Percentiles rank a stretch among this genome's conserved stretches.
Evolutionary conservation across 352 stramenopile genomes (phyloP).

Genomic region (Globisporangium sylvaticum): DNA sequence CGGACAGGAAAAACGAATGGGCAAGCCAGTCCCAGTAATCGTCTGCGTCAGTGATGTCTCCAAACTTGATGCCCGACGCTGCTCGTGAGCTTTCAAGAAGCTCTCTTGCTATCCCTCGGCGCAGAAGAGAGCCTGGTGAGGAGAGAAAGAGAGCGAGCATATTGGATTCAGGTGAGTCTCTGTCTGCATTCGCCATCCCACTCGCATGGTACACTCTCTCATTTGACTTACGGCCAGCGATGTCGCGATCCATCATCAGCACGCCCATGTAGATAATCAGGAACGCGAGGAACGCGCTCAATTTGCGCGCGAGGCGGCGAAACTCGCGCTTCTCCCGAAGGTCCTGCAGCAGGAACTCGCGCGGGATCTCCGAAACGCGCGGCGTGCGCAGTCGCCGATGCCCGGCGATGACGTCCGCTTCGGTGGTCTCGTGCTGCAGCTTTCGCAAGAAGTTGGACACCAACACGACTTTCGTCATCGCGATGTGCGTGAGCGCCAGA

Average conservation of each 20-base stretch:
- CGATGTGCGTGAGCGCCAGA: background rate
- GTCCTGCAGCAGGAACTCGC: constrained; percentile 51
- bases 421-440: background rate
- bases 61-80: constrained; percentile 36
- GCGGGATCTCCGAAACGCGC: constrained; percentile 22
- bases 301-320: constrained; percentile 49
- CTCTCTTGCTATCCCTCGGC: constrained; percentile 47
- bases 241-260: constrained; percentile 58
- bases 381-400: background rate
- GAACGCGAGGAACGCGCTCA: constrained; percentile 56
- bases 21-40: constrained; percentile 59
- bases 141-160: no score
- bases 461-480: constrained; percentile 1
- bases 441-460: constrained; percentile 2
- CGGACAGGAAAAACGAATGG: constrained; percentile 42
- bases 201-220: background rate
- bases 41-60: constrained; percentile 29
- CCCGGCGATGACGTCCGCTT: background rate
- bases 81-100: constrained; percentile 36
- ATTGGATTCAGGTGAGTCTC: background rate
- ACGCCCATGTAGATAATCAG: constrained; percentile 49
- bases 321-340: constrained; percentile 68
- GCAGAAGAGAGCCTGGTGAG: constrained; percentile 8
- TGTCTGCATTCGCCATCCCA: no score
- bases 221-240: constrained; percentile 37